Evolutionary conservation across 2,329 filamentous ascomycete genomes (phyloP).

Genomic region (Fusarium cicatricum): DNA sequence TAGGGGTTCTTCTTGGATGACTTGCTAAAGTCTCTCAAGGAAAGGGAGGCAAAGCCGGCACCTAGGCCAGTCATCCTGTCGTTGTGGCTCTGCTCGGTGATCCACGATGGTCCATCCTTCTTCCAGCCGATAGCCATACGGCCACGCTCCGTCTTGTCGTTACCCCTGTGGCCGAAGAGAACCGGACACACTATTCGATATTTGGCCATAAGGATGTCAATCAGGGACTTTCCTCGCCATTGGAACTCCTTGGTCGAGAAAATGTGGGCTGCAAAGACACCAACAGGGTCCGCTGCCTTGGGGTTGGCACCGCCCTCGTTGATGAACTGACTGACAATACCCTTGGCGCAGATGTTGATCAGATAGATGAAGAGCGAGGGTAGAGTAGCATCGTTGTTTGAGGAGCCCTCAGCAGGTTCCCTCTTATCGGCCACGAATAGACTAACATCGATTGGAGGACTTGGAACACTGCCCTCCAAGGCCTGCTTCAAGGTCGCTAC

Average conservation of each 20-base stretch:
- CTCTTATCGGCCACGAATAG: slow-evolving; percentile 60
- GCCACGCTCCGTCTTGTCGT: slow-evolving; percentile 75
- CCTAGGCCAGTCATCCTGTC: slow-evolving; percentile 86
- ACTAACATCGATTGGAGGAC: slow-evolving; percentile 61
- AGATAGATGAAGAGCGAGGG: slow-evolving; percentile 77
- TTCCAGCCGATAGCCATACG: slow-evolving; percentile 77
- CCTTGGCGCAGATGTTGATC: slow-evolving; percentile 79
- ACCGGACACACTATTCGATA: slow-evolving; percentile 82
- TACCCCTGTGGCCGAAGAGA: slow-evolving; percentile 83
- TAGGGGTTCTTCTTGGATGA: slow-evolving; percentile 75
- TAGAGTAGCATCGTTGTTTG: slow-evolving; percentile 61
- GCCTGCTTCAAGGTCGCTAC: slow-evolving; percentile 59
- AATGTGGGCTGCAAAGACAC: slow-evolving; percentile 77
- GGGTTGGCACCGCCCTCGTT: slow-evolving; percentile 71
- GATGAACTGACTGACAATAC: slow-evolving; percentile 73
- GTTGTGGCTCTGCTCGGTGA: slow-evolving; percentile 76
- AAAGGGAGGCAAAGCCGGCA: slow-evolving; percentile 83
- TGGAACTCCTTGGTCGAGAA: slow-evolving; percentile 75
- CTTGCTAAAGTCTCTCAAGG: slow-evolving; percentile 82
- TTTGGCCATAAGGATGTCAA: slow-evolving; percentile 88
- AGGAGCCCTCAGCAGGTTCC: slow-evolving; percentile 57
- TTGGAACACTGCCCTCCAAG: slow-evolving; percentile 60
- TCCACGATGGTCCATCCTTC: slow-evolving; percentile 66
- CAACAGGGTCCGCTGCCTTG: slow-evolving; percentile 77
- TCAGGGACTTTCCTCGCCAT: slow-evolving; percentile 72